A percentile compares a stretch with the other conserved stretches of the same genome.
Evolutionary conservation across 129 eudicot species (phyloP).

Genomic region (Artemisia argyi): DNA sequence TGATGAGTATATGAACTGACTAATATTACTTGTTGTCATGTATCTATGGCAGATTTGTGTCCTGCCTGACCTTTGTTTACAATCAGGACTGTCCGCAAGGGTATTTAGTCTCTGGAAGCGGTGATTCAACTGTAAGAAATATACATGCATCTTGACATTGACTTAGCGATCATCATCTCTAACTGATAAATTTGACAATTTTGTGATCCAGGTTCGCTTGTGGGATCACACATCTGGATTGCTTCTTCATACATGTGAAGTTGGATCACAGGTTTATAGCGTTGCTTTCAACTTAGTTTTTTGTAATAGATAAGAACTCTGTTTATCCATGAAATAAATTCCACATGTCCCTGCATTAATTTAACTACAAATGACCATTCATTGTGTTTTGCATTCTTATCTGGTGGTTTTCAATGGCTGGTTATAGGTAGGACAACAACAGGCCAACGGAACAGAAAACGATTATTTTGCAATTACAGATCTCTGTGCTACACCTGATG

Average conservation of each 20-base stretch:
- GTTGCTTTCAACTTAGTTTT: neutral
- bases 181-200: neutral
- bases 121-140: slow-evolving; percentile 87
- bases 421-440: slow-evolving; percentile 58
- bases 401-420: slow-evolving; percentile 10
- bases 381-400: neutral
- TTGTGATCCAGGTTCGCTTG: slow-evolving; percentile 71
- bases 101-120: slow-evolving; percentile 80
- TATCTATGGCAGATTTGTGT: slow-evolving; percentile 63
- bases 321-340: neutral
- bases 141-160: neutral
- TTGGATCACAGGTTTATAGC: slow-evolving; percentile 69
- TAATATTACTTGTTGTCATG: slow-evolving; percentile 12
- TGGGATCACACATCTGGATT: slow-evolving; percentile 85
- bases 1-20: slow-evolving; percentile 3
- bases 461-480: slow-evolving; percentile 57
- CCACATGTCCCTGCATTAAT: neutral
- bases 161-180: neutral
- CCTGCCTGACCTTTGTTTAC: slow-evolving; percentile 68
- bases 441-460: slow-evolving; percentile 45
- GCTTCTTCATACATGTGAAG: slow-evolving; percentile 83
- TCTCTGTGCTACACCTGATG: slow-evolving; percentile 61
- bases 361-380: neutral
- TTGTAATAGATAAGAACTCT: neutral
- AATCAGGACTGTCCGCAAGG: slow-evolving; percentile 57